Base-by-base conservation (phyloP, 2,329 filamentous ascomycete genomes). In the Mollisia scopiformis region DNA sequence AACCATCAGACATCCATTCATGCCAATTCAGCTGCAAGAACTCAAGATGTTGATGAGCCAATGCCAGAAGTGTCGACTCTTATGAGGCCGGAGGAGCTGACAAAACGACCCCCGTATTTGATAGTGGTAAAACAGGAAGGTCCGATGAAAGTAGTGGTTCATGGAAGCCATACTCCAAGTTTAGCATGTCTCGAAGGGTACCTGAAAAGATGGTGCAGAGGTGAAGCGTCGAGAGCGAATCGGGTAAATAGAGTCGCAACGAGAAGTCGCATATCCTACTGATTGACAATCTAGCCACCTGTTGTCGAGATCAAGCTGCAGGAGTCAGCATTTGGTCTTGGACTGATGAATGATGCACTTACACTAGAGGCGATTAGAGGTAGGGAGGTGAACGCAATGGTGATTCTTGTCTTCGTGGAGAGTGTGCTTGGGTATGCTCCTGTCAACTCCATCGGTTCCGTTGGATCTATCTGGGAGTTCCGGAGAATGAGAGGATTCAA, bases 61-160 rank as follows among this genome's bases (percentile, higher is more conserved):
- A 69, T 84, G 2, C 80, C 82, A 1, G 74, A 75, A 27, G 68
- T 76, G 1, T 74, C 71, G 3, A 73, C 73, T 0, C 68, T 84
- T 11, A 76, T 78, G 3, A 74, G 79, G 1, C 82, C 82, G 0
- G 79, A 82, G 51, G 75, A 81, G n/a, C 72, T 84, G 10, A 73
- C 82, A 14, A 71, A 75, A 8, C 75, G 72, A 31, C 78, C 81
- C 1, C 82, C 82, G 0, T 84, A 84, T 64, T 75, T 82, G 55
- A 71, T 84, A 6, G 73, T 76, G 14, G 71, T 84, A 4, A 65
- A 72, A 21, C 69, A 72, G 10, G 63, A 66, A 11, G 69, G 71
- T 19, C 66, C 62, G 6, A 62, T 65, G 8, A 68, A 66, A 23
- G 73, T 83, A 10, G 75, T 78, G 51, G 69, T 84, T 11, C 76